A percentile compares a stretch with the other conserved stretches of the same genome.
These are phyloP conservation scores for Pyrenophora seminiperda DNA, from an alignment of 2,329 filamentous ascomycete species.

Conservation along the genomic window DNA sequence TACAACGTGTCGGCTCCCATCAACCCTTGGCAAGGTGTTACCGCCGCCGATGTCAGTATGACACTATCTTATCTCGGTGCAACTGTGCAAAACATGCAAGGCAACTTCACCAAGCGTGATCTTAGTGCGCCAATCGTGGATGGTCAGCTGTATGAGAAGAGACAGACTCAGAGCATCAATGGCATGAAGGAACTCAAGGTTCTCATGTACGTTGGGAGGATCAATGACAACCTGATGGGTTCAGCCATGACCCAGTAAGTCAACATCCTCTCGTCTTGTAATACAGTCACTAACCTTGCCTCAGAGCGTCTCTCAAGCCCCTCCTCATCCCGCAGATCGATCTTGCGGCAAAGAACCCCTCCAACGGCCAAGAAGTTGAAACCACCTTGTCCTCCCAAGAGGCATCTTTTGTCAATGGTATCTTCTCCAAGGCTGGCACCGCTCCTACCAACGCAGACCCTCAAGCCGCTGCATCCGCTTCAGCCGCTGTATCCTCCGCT, in stretches of 20 bases:
- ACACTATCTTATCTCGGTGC: conserved; percentile 51
- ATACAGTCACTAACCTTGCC: conserved; percentile 16
- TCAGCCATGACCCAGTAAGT: conserved; percentile 66
- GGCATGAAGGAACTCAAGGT: conserved; percentile 58
- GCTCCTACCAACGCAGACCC: conserved; percentile 55
- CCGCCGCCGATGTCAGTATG: conserved; percentile 49
- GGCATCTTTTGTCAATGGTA: conserved; percentile 71
- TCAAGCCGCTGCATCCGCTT: conserved; percentile 48
- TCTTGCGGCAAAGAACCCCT: conserved; percentile 61
- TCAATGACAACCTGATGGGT: conserved; percentile 63
- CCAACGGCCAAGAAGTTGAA: conserved; percentile 57
- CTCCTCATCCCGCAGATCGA: conserved; percentile 72
- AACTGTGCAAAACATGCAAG: conserved; percentile 49
- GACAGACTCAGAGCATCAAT: conserved; percentile 30
- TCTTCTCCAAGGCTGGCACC: conserved; percentile 64
- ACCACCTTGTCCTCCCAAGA: conserved; percentile 72
- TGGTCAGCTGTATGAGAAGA: conserved; percentile 31
- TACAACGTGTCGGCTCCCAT: conserved; percentile 69
- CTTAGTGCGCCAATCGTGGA: conserved; percentile 32
- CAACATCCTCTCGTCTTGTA: not conserved
- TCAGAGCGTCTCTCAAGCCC: conserved; percentile 63
- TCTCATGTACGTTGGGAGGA: conserved; percentile 71
- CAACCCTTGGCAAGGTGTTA: conserved; percentile 53
- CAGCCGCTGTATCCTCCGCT: conserved; percentile 48
- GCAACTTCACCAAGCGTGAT: conserved; percentile 39